phyloP scores from a whole-genome alignment of 2,329 filamentous ascomycete species.

The Fusarium musae region DNA sequence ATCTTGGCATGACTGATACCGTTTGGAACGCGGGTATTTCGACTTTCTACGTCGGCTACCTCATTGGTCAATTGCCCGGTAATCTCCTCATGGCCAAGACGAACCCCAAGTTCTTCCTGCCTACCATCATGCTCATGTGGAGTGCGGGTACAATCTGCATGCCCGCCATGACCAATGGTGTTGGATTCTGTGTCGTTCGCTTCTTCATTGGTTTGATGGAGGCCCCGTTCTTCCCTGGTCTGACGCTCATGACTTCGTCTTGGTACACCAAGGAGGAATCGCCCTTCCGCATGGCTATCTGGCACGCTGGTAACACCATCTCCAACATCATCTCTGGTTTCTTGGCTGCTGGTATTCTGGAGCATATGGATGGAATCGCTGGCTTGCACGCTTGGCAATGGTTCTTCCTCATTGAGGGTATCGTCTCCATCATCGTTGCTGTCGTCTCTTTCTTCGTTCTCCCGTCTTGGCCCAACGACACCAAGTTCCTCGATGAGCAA shows the following conservation, averaged over 20 bases:
- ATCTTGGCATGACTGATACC: conserved; percentile 50
- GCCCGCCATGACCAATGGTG: conserved; percentile 50
- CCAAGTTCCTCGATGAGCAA: conserved; percentile 51
- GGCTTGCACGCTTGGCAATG: conserved; percentile 54
- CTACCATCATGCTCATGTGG: conserved; percentile 56
- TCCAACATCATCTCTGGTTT: conserved; percentile 58
- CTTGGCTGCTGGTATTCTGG: conserved; percentile 56
- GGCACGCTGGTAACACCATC: conserved; percentile 59
- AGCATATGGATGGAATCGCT: conserved; percentile 54
- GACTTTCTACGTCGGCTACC: conserved; percentile 59
- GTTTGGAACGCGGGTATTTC: conserved; percentile 56
- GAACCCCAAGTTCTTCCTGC: conserved; percentile 50
- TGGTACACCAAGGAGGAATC: conserved; percentile 60
- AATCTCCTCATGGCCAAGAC: conserved; percentile 58
- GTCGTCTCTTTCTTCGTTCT: conserved; percentile 49
- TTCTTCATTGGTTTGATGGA: conserved; percentile 50
- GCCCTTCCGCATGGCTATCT: conserved; percentile 57
- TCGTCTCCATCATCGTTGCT: conserved; percentile 48
- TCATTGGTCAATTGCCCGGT: conserved; percentile 58
- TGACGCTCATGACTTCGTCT: conserved; percentile 51
- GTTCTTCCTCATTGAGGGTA: conserved; percentile 55
- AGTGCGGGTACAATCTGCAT: conserved; percentile 56
- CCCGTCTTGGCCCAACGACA: conserved; percentile 48
- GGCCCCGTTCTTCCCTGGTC: conserved; percentile 55
- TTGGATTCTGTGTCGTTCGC: conserved; percentile 45